Evolutionary conservation across 768 basidiomycete genomes (phyloP).

Genomic region (Xerocomus potaroensis): DNA sequence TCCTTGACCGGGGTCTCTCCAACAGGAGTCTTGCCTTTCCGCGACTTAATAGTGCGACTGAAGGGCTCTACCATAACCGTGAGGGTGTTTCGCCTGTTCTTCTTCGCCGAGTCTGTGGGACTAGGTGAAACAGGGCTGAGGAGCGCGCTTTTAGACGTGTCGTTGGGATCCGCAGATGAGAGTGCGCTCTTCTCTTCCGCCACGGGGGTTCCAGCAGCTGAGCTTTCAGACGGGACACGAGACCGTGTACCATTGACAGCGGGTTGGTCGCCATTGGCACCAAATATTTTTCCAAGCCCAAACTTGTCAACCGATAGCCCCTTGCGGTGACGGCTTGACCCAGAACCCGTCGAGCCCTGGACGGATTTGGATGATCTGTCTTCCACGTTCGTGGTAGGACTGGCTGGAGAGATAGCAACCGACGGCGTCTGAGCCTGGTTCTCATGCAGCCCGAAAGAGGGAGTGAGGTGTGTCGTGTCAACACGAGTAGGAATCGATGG

Average conservation of each 20-base stretch:
- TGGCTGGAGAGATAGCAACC: slow-evolving; percentile 39
- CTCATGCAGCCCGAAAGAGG: slow-evolving; percentile 26
- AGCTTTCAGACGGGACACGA: slow-evolving; percentile 42
- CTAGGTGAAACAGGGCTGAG: slow-evolving; percentile 34
- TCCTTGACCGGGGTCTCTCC: slow-evolving; percentile 41
- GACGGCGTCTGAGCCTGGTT: slow-evolving; percentile 28
- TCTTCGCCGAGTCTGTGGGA: slow-evolving; percentile 41
- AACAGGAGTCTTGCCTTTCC: slow-evolving; percentile 33
- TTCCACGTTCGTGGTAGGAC: slow-evolving; percentile 32
- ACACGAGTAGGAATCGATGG: slow-evolving; percentile 22
- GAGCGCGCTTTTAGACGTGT: slow-evolving; percentile 29
- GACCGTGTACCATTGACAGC: slow-evolving; percentile 33
- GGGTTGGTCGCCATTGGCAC: slow-evolving; percentile 35
- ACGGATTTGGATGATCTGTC: slow-evolving; percentile 29
- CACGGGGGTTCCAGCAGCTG: slow-evolving; percentile 20
- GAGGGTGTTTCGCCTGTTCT: slow-evolving; percentile 73
- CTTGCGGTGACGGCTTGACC: slow-evolving; percentile 53
- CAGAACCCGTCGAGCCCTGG: slow-evolving; percentile 35
- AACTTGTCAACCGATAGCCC: slow-evolving; percentile 79
- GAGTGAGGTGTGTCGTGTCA: slow-evolving; percentile 19
- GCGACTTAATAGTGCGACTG: slow-evolving; percentile 41
- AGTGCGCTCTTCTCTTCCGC: slow-evolving; percentile 18
- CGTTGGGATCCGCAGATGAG: slow-evolving; percentile 5
- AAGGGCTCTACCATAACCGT: slow-evolving; percentile 85
- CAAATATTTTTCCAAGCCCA: slow-evolving; percentile 72